Evolutionary conservation across 2,329 filamentous ascomycete genomes (phyloP).

Genomic region (Hansfordia pulvinata): DNA sequence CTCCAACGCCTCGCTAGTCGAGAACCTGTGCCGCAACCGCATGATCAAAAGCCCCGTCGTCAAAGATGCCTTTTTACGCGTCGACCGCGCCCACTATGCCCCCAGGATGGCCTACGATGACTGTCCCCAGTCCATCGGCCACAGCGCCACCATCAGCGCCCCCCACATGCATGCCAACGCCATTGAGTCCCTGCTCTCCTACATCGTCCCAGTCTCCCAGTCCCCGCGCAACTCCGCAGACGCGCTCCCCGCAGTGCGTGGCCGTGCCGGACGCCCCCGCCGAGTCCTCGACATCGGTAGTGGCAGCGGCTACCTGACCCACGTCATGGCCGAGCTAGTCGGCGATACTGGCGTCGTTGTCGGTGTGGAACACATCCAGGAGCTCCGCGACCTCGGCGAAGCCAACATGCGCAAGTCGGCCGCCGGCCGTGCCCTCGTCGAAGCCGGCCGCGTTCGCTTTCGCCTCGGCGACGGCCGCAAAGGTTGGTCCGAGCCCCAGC

Average conservation of each 20-base stretch:
- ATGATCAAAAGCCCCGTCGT: slow-evolving; percentile 63
- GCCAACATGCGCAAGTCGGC: slow-evolving; percentile 51
- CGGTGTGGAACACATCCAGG: slow-evolving; percentile 61
- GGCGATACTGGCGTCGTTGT: slow-evolving; percentile 41
- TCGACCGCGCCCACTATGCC: slow-evolving; percentile 80
- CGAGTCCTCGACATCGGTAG: slow-evolving; percentile 62
- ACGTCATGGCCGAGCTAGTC: slow-evolving; percentile 71
- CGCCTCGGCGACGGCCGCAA: slow-evolving; percentile 61
- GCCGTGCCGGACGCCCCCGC: slow-evolving; percentile 14
- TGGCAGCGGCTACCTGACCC: slow-evolving; percentile 74
- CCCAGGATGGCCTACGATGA: slow-evolving; percentile 55
- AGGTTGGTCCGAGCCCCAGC: slow-evolving; percentile 38
- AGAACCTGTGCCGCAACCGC: slow-evolving; percentile 59
- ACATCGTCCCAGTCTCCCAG: slow-evolving; percentile 20
- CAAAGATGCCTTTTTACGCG: slow-evolving; percentile 67
- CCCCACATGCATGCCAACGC: slow-evolving; percentile 49
- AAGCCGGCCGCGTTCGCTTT: slow-evolving; percentile 53
- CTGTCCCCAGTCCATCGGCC: slow-evolving; percentile 39
- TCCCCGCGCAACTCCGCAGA: background rate
- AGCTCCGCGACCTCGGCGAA: slow-evolving; percentile 47
- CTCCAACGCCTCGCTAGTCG: slow-evolving; percentile 61
- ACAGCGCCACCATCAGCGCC: slow-evolving; percentile 42
- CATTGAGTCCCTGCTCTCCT: slow-evolving; percentile 32
- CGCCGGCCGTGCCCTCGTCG: slow-evolving; percentile 45
- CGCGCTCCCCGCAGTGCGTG: slow-evolving; percentile 1